Evolutionary conservation across 176 grass and related monocot genomes (phyloP).

Genomic region (Lolium perenne): DNA sequence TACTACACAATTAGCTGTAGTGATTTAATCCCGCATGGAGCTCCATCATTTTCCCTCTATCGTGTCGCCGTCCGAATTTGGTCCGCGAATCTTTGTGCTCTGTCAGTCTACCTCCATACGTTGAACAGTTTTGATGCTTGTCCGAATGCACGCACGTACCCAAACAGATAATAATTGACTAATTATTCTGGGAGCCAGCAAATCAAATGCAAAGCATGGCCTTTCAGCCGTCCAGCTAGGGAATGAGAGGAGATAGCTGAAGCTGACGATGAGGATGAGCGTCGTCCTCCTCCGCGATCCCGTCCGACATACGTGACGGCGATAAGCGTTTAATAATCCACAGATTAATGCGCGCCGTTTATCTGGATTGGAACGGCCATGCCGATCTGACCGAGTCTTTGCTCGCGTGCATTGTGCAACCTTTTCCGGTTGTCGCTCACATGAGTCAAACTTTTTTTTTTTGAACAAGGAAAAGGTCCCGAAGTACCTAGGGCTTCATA

Average conservation of each 20-base stretch:
- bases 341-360: background rate
- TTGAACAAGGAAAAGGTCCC: no score
- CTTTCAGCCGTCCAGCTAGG: background rate
- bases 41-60: background rate
- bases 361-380: background rate
- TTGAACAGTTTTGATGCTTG: background rate
- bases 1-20: background rate
- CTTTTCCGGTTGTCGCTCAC: no score
- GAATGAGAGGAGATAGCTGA: background rate
- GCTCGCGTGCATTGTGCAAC: no score
- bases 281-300: background rate
- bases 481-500: no score
- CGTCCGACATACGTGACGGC: background rate
- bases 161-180: background rate
- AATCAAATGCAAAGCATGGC: slow-evolving; percentile 1
- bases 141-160: background rate
- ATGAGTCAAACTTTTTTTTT: no score
- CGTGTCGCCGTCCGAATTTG: background rate
- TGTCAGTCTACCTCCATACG: background rate
- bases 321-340: background rate
- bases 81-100: background rate
- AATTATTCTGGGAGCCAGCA: background rate
- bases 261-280: background rate
- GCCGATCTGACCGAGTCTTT: background rate
- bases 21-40: background rate